Evolutionary conservation across 768 basidiomycete genomes (phyloP), one percentile per base, ranked within the genome.

Genomic region (Hirschioporus abietinus): DNA sequence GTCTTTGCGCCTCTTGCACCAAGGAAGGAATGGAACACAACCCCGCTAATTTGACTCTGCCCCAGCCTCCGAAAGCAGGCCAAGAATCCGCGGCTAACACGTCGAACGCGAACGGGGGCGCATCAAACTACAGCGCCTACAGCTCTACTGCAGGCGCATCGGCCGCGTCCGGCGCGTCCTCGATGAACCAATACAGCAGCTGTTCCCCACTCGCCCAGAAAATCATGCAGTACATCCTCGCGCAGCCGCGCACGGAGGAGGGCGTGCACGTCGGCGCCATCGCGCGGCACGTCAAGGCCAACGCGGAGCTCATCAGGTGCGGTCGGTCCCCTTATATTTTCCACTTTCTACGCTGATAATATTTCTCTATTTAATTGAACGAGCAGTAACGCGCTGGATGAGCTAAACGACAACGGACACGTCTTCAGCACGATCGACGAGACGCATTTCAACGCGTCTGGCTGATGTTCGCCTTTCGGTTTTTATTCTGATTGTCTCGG

Each of bases 371-470:
- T 25, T n/a, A n/a, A n/a, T n/a, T n/a, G n/a, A n/a, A n/a, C 12
- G 35, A 35, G 57, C 67, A 92, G 93, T 72, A 80, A 84, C 59
- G 91, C 91, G 7, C 78, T 96, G 69, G 92, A 95, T 70, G 76
- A 77, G 64, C 81, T 98, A 64, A 88, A 93, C 82, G 88, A 90
- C 64, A 88, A 91, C 0, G 95, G 95, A 0, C 77, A 84, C 69
- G 82, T 96, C 66, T 98, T 85, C 76, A 89, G 86, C 65, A 93
- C 92, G 0, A 84, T 88, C 57, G 90, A 95, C 71, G 93, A 95
- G 68, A 89, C 84, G n/a, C 92, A 93, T 71, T 90, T 87, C 75
- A 78, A 82, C 36, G 73, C 90, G 60, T 85, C 86, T n/a, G 71
- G 73, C 63, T 82, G 72, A 74, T 30, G 4, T 30, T 30, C 30